Percentiles rank a stretch among this genome's conserved stretches.
Conservation (phyloP, 176 grass and related monocot genomes). For the Oryza coarctata region DNA sequence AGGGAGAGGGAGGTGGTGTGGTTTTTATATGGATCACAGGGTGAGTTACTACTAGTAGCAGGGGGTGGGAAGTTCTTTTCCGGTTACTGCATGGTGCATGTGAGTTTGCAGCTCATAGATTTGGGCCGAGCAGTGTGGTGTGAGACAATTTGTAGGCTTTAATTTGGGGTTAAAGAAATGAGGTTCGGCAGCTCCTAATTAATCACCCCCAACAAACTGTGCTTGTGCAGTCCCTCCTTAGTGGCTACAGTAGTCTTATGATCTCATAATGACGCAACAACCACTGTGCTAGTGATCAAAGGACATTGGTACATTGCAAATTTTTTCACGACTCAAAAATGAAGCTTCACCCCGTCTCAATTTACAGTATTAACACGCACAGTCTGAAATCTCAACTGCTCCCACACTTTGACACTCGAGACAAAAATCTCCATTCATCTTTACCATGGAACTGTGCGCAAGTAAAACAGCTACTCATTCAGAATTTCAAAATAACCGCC, state of each 20-base stretch:
- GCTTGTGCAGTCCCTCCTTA: constrained; percentile 34
- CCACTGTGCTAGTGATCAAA: constrained; percentile 28
- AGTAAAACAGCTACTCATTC: too few relatives aligned
- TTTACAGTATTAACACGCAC: too few relatives aligned
- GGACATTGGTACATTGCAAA: constrained; percentile 11
- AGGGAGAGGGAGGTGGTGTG: constrained; percentile 16
- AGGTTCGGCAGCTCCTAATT: constrained; percentile 32
- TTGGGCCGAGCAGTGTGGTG: constrained; percentile 21
- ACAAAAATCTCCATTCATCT: too few relatives aligned
- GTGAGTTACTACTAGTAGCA: neutral
- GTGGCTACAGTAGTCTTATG: constrained; percentile 27
- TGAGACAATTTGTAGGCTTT: constrained; percentile 11
- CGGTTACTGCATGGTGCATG: constrained; percentile 67
- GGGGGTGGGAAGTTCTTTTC: neutral
- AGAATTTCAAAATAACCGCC: neutral
- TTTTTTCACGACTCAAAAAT: neutral
- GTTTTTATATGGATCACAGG: constrained; percentile 45
- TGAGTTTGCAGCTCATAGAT: constrained; percentile 50
- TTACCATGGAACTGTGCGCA: too few relatives aligned
- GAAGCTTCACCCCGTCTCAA: neutral
- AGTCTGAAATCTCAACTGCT: neutral
- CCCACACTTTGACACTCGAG: too few relatives aligned
- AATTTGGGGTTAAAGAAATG: constrained; percentile 37
- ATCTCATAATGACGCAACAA: constrained; percentile 40
- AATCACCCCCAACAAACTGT: constrained; percentile 40